These are phyloP conservation scores for Aquilaria malaccensis DNA, from an alignment of 345 rosid genomes.

Conservation along the genomic window DNA sequence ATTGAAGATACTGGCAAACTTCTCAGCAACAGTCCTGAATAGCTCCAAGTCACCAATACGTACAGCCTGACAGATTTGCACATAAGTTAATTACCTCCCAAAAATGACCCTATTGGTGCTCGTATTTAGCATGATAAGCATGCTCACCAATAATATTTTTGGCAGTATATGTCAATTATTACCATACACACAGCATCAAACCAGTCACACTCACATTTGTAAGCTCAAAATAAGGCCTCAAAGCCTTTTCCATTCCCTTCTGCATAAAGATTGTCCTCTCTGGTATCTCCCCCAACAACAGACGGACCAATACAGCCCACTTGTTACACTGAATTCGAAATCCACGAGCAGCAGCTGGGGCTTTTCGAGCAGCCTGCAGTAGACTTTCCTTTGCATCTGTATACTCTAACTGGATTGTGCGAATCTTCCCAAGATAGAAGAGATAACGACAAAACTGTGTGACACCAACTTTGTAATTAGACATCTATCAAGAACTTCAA, in stretches of 20 bases:
- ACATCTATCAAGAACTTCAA: not conserved
- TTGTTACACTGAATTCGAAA: constrained; percentile 77
- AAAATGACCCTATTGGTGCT: too few species aligned
- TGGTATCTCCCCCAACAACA: constrained; percentile 81
- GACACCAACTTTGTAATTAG: constrained; percentile 3
- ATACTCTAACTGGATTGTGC: constrained; percentile 83
- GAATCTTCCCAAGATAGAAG: constrained; percentile 79
- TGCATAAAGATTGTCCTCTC: constrained; percentile 81
- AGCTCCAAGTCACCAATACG: constrained; percentile 88
- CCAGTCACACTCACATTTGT: constrained; percentile 58
- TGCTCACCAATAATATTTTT: too few species aligned
- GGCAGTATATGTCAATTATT: too few species aligned
- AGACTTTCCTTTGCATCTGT: constrained; percentile 89
- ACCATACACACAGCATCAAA: not conserved
- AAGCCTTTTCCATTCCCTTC: constrained; percentile 79
- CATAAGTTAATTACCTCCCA: constrained; percentile 1
- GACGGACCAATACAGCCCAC: constrained; percentile 76
- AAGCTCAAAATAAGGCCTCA: constrained; percentile 80
- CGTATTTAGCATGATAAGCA: too few species aligned
- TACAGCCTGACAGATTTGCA: constrained; percentile 53
- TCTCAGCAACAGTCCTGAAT: constrained; percentile 63
- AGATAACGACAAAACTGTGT: constrained; percentile 84
- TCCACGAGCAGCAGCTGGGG: constrained; percentile 66
- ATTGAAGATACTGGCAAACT: constrained; percentile 51
- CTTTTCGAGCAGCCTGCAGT: constrained; percentile 89